Base-by-base conservation (phyloP, 129 eudicot genomes). In the Flaveria ramosissima region DNA sequence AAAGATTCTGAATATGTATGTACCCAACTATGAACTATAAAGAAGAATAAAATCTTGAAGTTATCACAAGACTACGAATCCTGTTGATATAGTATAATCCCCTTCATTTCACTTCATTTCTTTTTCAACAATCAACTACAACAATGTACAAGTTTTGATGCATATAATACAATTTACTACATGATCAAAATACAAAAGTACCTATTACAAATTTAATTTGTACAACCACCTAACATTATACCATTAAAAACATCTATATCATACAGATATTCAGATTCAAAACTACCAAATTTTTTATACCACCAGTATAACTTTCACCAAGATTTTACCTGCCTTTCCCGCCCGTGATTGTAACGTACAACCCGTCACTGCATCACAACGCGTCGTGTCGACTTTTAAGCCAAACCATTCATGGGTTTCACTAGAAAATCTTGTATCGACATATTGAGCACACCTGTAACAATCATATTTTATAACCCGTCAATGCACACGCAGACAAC, bases 111-210 rank as follows among this genome's bases (percentile, higher is more conserved):
- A 16, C 23, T 73, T 62, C 71, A 46, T 75, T 17, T 36, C 47
- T 27, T 27, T 74, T 45, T 47, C 6, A 72, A 55, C 52, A 63
- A 26, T 45, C 42, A 57, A 32, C 82, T 71, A 78, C 82, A 73
- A 63, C 43, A 80, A 73, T 80, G 42, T 73, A 80, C 83, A 73
- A 53, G 23, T 73, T 46, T 50, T 70, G 0, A 53, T 42, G 82
- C 72, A 36, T 78, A 78, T 13, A 65, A 26, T 64, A 73, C 83
- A 73, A 64, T 17, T 64, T 7, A 80, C 68, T 67, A 57, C 74
- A 80, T 26, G 68, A 55, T 77, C 16, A 17, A 77, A 67, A 45
- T 24, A 14, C 11, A 68, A 68, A 69, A 55, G 30, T 52, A 23
- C 50, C 74, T 65, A 71, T 64, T 62, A 48, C 59, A 72, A 19